Base-by-base conservation (phyloP, 306 rosid species). In the Medicago arabica region DNA sequence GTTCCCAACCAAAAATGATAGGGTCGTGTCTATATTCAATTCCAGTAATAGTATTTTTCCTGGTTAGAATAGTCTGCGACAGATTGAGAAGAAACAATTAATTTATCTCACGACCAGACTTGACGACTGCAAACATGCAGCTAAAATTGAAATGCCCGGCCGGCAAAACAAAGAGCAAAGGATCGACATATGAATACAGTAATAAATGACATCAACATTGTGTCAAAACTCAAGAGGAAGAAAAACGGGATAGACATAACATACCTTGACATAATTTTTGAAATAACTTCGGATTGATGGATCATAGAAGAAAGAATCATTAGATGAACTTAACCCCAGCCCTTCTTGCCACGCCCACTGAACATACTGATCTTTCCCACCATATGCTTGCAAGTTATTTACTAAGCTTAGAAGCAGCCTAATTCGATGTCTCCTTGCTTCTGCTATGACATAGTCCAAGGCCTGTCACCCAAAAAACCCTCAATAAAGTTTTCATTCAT, bases 281-380 rank as follows among this genome's bases (percentile, higher is more conserved):
- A 85, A 96, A 75, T 96, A 90, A 76, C 81, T 87, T 13, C 93
- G 96, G 65, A 92, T 89, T 31, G 97, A 89, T 13, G 99, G 98
- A 84, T 96, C 99, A 59, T 80, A 96, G 84, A 96, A 96, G 91
- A 96, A 96, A 69, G 99, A 96, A 84, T 92, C 99, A 66, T 96
- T 96, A 49, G 98, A 96, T 1, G 98, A 84, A 60, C 97, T 90
- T 87, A 96, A 84, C 31, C 97, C 96, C 51, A 92, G 79, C 65
- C 99, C 99, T 72, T 95, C 99, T 75, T 92, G 89, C 99, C 99
- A 95, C 64, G 98, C 99, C 99, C 99, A 96, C 78, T 91, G 81
- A 31, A 92, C 98, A 77, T 96, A 92, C 72, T 89, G 99, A 84
- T 93, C 89, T 86, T 96, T 96, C 81, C 99, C 99, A 75, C 99